Evolutionary conservation across 805 yeast genomes (phyloP).

Genomic region (Millerozyma miso): DNA sequence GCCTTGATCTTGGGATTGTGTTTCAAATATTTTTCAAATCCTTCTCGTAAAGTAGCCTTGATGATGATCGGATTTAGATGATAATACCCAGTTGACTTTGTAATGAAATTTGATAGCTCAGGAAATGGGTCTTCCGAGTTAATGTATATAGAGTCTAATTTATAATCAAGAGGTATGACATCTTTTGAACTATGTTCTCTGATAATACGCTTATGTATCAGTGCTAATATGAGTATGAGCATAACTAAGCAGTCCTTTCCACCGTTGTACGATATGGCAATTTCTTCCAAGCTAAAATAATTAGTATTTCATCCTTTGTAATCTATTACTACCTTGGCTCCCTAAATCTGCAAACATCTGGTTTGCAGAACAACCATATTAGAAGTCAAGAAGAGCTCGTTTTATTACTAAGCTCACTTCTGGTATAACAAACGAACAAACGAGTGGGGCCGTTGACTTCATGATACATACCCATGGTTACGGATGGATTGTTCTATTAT

Average conservation of each 20-base stretch:
- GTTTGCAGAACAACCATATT: too few relatives aligned
- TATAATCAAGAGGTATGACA: constrained; percentile 21
- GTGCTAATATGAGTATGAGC: constrained; percentile 69
- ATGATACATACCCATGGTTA: constrained; percentile 29
- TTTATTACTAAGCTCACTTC: too few relatives aligned
- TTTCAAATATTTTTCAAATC: constrained; percentile 60
- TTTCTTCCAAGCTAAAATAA: constrained; percentile 35
- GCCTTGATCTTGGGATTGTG: constrained; percentile 55
- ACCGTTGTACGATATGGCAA: constrained; percentile 88
- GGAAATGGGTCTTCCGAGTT: constrained; percentile 70
- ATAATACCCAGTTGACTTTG: constrained; percentile 49
- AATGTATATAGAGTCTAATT: constrained; percentile 65
- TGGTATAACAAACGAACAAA: too few relatives aligned
- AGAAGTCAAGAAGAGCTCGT: too few relatives aligned
- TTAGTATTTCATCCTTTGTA: constrained; percentile 11
- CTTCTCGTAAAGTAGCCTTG: constrained; percentile 55
- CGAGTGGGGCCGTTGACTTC: too few relatives aligned
- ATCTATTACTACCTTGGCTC: too few relatives aligned
- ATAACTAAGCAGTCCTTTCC: constrained; percentile 95
- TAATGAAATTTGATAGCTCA: constrained; percentile 65
- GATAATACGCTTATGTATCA: constrained; percentile 26
- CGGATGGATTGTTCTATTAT: constrained; percentile 26
- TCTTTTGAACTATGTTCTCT: constrained; percentile 7
- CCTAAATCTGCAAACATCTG: too few relatives aligned
- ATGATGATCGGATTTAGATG: constrained; percentile 46